Conservation (phyloP, 2,329 filamentous ascomycete genomes). For the Aspergillus jensenii region DNA sequence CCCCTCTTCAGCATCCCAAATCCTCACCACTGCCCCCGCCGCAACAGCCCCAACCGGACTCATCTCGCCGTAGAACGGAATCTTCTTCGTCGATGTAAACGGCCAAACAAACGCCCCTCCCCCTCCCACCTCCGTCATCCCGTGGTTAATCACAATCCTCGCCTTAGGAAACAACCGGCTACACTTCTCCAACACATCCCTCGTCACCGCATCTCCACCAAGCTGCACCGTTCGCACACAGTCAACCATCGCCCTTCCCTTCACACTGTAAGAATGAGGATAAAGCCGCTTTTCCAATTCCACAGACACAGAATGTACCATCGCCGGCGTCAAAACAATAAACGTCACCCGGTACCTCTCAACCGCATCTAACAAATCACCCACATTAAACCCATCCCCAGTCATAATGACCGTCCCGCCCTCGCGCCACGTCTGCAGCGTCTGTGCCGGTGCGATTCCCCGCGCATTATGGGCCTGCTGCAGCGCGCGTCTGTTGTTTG, state of each 20-base stretch:
- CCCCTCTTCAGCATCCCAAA: not conserved
- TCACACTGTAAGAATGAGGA: not conserved
- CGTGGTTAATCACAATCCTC: not conserved
- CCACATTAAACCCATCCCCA: not conserved
- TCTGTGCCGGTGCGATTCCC: not conserved
- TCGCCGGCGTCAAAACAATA: slow-evolving; percentile 1
- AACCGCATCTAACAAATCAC: not conserved
- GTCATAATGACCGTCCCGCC: slow-evolving; percentile 3
- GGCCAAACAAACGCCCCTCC: not conserved
- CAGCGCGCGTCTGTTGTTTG: not conserved
- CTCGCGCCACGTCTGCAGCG: slow-evolving; percentile 1
- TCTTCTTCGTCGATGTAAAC: not conserved
- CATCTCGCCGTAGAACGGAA: slow-evolving; percentile 3
- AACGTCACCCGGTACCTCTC: not conserved
- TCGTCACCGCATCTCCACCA: slow-evolving; percentile 1
- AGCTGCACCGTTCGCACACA: not conserved
- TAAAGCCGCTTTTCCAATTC: not conserved
- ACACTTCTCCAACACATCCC: not conserved
- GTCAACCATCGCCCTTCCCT: not conserved
- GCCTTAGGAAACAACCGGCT: not conserved
- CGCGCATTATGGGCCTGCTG: not conserved
- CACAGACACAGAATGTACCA: not conserved
- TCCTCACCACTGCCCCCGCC: not conserved
- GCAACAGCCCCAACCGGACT: not conserved
- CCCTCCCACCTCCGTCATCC: slow-evolving; percentile 2